Evolutionary conservation across 129 eudicot genomes (phyloP).

Genomic region (Pittosporum tobira): DNA sequence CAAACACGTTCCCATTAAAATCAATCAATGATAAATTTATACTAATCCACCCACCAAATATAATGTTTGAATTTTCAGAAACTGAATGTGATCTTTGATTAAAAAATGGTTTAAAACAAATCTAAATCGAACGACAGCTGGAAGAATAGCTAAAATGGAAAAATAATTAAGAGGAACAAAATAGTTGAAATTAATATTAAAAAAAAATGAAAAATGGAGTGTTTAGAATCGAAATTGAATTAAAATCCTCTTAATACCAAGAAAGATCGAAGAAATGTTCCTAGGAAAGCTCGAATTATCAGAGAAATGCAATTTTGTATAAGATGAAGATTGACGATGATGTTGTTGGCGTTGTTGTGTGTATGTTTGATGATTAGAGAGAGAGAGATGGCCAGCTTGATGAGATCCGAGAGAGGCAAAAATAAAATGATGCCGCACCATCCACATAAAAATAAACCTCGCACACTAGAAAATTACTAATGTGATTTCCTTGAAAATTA

Average conservation of each 20-base stretch:
- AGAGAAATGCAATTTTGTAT: not conserved
- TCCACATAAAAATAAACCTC: too few relatives aligned
- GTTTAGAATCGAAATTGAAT: not conserved
- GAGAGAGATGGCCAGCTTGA: not conserved
- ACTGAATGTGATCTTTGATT: too few relatives aligned
- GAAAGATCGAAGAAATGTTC: not conserved
- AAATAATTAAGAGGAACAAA: too few relatives aligned
- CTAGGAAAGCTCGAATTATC: not conserved
- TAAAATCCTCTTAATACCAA: too few relatives aligned
- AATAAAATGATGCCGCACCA: slow-evolving; percentile 15
- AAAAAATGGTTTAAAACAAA: too few relatives aligned
- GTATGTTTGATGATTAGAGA: not conserved
- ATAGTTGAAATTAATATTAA: too few relatives aligned
- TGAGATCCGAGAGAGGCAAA: not conserved
- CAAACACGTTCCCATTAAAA: not conserved
- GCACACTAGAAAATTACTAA: too few relatives aligned
- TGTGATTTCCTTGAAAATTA: too few relatives aligned
- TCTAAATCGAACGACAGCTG: too few relatives aligned
- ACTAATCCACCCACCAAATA: too few relatives aligned
- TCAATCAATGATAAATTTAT: too few relatives aligned
- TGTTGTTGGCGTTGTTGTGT: not conserved
- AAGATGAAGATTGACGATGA: not conserved
- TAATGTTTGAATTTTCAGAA: not conserved
- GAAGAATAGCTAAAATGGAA: too few relatives aligned
- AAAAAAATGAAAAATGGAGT: not conserved